Base-by-base conservation (phyloP, 257 asterid genomes). In the Jasminum sambac region DNA sequence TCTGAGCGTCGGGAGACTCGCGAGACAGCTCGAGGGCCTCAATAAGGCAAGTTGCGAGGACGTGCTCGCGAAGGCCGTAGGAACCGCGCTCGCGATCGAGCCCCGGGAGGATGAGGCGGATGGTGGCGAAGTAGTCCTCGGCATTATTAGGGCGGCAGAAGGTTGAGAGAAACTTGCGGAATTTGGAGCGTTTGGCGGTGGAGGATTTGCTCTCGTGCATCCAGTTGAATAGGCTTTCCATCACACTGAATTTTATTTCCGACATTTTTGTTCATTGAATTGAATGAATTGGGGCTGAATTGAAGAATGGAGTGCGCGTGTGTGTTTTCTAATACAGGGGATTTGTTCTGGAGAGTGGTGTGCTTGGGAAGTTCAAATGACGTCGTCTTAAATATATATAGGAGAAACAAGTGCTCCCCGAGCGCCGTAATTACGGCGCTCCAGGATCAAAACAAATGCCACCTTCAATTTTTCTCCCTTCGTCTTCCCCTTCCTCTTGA, bases 71-170 rank as follows among this genome's bases (percentile, higher is more conserved):
- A 48, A 94, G 91, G 0, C 99, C 99, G 71, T 94, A 94, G 46
- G 93, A 85, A 17, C 93, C 97, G 11, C 99, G 96, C 80, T 89
- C 97, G 24, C 96, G 93, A 76, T 94, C 96, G 40, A 94, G 92
- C 36, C 76, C 72, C 11, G 99, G 96, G 63, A 94, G 87, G 69
- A 94, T 84, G 73, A 94, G 80, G 63, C 99, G 92, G 41, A 94
- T 85, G 76, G 97, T 80, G 73, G 88, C 78, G 88, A 94, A 94
- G 81, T 82, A 89, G 62, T 91, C 96, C 64, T 77, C 88, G 66
- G 79, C 83, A 73, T 79, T 80, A 37, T 64, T 75, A 62, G 89
- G 89, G 70, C 88, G 90, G 87, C 95, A 89, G 75, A 80, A 94
- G 14, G 93, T 75, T 81, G 91, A 97, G 37, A 94, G 91, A 76